Base-by-base conservation (phyloP, 306 rosid species). In the Trichosanthes cucumerina region DNA sequence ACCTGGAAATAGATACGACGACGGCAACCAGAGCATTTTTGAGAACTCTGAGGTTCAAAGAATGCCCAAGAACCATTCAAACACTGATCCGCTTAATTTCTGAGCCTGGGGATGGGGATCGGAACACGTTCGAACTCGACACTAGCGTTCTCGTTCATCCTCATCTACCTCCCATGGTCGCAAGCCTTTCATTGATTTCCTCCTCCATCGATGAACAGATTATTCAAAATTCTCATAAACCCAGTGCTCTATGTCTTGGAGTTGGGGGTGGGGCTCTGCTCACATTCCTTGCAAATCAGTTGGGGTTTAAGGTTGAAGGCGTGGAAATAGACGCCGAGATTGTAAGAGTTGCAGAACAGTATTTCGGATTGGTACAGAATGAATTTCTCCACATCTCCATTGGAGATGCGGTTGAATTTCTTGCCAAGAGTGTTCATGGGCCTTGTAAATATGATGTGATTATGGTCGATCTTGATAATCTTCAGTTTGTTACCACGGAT, bases 181-280 rank as follows among this genome's bases (percentile, higher is more conserved):
- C 98, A 49, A 80, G 93, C 81, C 88, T 93, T 57, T 80, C 83
- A 3, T 81, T 91, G 81, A 76, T 85, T 46, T 56, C 81, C 82
- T 54, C 77, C n/a, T 33, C 66, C 49, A 39, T 91, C 12, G 90
- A 85, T 47, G 80, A 62, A 36, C 78, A 14, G 70, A 78, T 88
- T 80, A 78, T 88, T 80, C 86, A 12, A 57, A 79, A 57, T 69
- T 91, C 93, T 77, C 57, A 71, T 53, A 86, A 76, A 69, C 93
- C 97, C 0, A 87, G 83, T 76, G 93, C 90, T 66, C 83, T 93
- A 79, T 93, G 98, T 86, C 82, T 93, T 47, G 98, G 98, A 66
- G 92, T 93, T 79, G 98, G 98, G 26, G 98, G 98, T 46, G 96
- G 97, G 62, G 97, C 98, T 75, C 82, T 93, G 85, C 81, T 83